These are phyloP conservation scores for Quercus cerris DNA, from an alignment of 306 rosid genomes.

Conservation along the genomic window DNA sequence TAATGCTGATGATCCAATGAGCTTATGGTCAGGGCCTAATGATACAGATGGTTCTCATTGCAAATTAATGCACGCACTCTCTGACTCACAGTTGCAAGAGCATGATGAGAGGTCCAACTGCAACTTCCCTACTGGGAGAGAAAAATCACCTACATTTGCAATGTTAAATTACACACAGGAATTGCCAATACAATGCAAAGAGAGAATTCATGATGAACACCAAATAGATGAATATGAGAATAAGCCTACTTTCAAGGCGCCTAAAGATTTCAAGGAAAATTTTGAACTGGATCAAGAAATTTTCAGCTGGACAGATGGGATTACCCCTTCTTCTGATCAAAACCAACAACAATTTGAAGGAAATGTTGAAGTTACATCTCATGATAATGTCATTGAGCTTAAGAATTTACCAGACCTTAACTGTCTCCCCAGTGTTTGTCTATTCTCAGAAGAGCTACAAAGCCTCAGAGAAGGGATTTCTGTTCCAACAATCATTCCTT, in stretches of 20 bases:
- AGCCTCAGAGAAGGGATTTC: conserved; percentile 16
- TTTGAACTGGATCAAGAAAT: conserved; percentile 28
- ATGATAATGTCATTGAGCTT: conserved; percentile 13
- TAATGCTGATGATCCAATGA: conserved; percentile 23
- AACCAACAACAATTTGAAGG: not conserved
- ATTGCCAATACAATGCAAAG: conserved; percentile 27
- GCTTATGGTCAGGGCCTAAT: conserved; percentile 29
- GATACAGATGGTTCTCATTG: conserved; percentile 33
- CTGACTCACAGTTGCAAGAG: conserved; percentile 54
- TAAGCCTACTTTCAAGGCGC: conserved; percentile 19
- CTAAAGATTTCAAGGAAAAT: conserved; percentile 16
- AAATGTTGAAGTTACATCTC: conserved; percentile 30
- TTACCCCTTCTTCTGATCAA: conserved; percentile 23
- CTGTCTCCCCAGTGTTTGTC: conserved; percentile 26
- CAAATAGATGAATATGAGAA: conserved; percentile 25
- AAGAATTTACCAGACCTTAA: conserved; percentile 33
- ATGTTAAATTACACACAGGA: conserved; percentile 41
- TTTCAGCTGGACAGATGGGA: conserved; percentile 23
- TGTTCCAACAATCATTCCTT: conserved; percentile 24
- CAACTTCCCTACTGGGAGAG: conserved; percentile 32
- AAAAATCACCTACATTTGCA: conserved; percentile 27
- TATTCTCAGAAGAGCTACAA: conserved; percentile 38
- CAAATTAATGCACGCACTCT: conserved; percentile 47
- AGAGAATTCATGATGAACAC: conserved; percentile 26
- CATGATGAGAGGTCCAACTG: conserved; percentile 33